These are phyloP conservation scores for Debaryomyces sp. DNA, from an alignment of 1,139 yeast genomes.

Conservation along the genomic window DNA sequence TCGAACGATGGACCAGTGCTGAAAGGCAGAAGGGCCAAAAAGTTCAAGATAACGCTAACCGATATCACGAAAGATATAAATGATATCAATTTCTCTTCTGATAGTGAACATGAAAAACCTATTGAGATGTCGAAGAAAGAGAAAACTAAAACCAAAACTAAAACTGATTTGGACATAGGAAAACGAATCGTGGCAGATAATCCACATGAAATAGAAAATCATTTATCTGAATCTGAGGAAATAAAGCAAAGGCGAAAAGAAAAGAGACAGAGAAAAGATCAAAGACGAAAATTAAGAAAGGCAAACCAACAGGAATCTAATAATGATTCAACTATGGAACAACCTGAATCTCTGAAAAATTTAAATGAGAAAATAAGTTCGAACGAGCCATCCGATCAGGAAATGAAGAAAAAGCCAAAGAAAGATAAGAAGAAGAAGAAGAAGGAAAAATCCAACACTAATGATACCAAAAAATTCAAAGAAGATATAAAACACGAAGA, in stretches of 20 bases:
- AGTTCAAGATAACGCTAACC: slow-evolving; percentile 16
- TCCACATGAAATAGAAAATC: background rate
- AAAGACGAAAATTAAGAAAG: slow-evolving; percentile 5
- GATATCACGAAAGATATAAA: slow-evolving; percentile 30
- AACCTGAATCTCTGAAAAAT: background rate
- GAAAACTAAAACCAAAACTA: background rate
- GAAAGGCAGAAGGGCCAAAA: background rate
- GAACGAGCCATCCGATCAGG: background rate
- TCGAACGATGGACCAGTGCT: background rate
- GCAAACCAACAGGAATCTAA: slow-evolving; percentile 3
- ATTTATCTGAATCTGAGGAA: slow-evolving; percentile 1
- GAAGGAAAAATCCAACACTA: background rate
- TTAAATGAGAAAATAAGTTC: background rate
- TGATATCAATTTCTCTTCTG: slow-evolving; percentile 19
- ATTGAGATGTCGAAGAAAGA: slow-evolving; percentile 4
- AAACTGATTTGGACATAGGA: background rate
- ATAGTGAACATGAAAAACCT: background rate
- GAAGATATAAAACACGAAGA: background rate
- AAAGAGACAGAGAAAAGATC: slow-evolving; percentile 7
- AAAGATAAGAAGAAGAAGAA: slow-evolving; percentile 6
- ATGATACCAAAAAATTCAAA: background rate
- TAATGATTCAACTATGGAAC: background rate
- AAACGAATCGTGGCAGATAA: background rate
- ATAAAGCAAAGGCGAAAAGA: background rate
- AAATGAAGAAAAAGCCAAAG: background rate